Base-by-base conservation (phyloP, 163 green algal species). In the Chloromonas sp. region DNA sequence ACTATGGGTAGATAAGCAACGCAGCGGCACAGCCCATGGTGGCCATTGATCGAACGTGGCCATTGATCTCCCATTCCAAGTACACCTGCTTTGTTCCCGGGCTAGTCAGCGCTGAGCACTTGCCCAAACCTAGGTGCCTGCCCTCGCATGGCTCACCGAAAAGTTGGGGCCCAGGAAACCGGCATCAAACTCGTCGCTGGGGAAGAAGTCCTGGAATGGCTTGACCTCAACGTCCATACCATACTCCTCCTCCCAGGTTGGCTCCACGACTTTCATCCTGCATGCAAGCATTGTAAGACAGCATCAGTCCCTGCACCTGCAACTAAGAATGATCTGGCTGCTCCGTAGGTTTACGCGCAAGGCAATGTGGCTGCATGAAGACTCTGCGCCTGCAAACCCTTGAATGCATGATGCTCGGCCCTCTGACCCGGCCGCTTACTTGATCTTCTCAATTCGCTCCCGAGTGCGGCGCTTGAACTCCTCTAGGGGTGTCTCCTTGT, bases 401-500 rank as follows among this genome's bases (percentile, higher is more conserved):
- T 36, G 36, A 36, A 36, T 36, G 36, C 36, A 36, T 36, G 36
- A 36, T 36, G 36, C 36, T 36, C 36, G 36, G 36, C 36, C 36
- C 36, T 36, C 36, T 36, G 36, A 36, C 36, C 36, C 36, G 36
- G 36, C 36, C 36, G 36, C 88, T 85, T 83, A 91, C 89, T 91
- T 94, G 85, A 85, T 83, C 36, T 62, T 81, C 85, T 91, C 87
- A 8, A 89, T 85, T n/a, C 89, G 85, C 88, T 94, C 91, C 74
- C 78, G 61, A 76, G 89, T 85, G 71, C 87, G 89, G 77, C 89
- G 85, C 88, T 94, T 92, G 85, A 89, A 92, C 61, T 86, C 82
- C 88, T 94, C 89, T 62, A 92, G 88, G 83, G 91, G 91, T 60
- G 87, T 89, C 89, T 94, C 91, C 87, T 89, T 92, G 78, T 83